These are phyloP conservation scores for Rhodotorula sphaerocarpa DNA, from an alignment of 768 basidiomycete species.

Conservation along the genomic window DNA sequence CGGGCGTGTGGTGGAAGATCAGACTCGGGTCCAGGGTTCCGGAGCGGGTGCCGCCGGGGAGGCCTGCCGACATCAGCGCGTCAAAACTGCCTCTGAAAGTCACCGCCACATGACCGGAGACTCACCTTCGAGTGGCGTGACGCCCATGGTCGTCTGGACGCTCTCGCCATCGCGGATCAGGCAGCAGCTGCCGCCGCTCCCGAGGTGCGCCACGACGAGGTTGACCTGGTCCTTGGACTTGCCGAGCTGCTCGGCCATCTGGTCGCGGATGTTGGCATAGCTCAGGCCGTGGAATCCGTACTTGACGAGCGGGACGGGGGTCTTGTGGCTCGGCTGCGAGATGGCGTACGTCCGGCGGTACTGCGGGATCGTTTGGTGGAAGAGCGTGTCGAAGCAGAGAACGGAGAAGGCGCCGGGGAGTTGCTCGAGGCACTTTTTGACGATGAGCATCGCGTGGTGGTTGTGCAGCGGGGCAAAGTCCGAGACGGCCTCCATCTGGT, in stretches of 20 bases:
- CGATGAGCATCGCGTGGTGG: conserved; percentile 47
- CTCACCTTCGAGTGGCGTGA: conserved; percentile 67
- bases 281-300: conserved; percentile 79
- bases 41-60: conserved; percentile 79
- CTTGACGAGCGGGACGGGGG: conserved; percentile 63
- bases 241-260: conserved; percentile 55
- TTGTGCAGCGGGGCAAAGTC: conserved; percentile 39
- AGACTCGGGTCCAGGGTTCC: conserved; percentile 76
- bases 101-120: background rate
- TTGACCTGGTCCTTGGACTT: conserved; percentile 55
- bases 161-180: conserved; percentile 64
- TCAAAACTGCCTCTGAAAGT: no score
- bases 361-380: conserved; percentile 65
- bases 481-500: conserved; percentile 41
- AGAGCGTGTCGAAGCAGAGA: conserved; percentile 81
- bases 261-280: conserved; percentile 56
- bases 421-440: conserved; percentile 52
- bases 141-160: conserved; percentile 78
- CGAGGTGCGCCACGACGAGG: conserved; percentile 76
- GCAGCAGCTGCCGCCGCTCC: conserved; percentile 80
- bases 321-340: conserved; percentile 53
- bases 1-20: conserved; percentile 70
- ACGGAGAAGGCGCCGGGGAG: conserved; percentile 65
- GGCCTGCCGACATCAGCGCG: conserved; percentile 43
- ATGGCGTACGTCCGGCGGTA: conserved; percentile 76